These are phyloP conservation scores for Aspergillus tamarii DNA, from an alignment of 2,329 filamentous ascomycete genomes.

Conservation along the genomic window DNA sequence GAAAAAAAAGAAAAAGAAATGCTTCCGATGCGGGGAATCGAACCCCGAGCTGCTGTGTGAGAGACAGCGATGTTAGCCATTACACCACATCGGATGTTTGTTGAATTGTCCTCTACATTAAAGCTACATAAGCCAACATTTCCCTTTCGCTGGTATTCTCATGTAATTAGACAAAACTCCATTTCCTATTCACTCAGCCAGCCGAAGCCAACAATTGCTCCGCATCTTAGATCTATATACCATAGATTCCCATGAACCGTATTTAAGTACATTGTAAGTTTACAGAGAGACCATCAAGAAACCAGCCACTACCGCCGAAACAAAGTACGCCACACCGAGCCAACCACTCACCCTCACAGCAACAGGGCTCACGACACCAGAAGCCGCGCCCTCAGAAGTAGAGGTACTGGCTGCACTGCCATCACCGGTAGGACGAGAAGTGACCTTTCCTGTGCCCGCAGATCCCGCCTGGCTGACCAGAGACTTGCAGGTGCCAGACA, in stretches of 20 bases:
- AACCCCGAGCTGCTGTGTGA: slow-evolving; percentile 24
- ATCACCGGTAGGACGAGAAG: slow-evolving; percentile 35
- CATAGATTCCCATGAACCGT: neutral
- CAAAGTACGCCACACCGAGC: slow-evolving; percentile 48
- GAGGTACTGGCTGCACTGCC: slow-evolving; percentile 19
- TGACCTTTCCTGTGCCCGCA: slow-evolving; percentile 44
- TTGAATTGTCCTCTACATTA: neutral
- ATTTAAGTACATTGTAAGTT: neutral
- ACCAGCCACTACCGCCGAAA: slow-evolving; percentile 47
- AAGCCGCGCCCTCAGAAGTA: slow-evolving; percentile 39
- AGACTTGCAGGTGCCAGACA: slow-evolving; percentile 36
- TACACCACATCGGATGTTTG: slow-evolving; percentile 22
- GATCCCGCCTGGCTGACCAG: slow-evolving; percentile 45
- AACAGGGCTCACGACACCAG: slow-evolving; percentile 30
- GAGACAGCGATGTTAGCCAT: slow-evolving; percentile 24
- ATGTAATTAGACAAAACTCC: too few species aligned
- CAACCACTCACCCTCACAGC: slow-evolving; percentile 43
- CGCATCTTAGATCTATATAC: neutral
- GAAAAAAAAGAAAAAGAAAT: slow-evolving; percentile 2
- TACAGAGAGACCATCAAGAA: slow-evolving; percentile 53
- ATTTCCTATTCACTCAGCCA: neutral
- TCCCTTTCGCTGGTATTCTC: too few species aligned
- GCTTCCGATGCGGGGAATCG: slow-evolving; percentile 23
- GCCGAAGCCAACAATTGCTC: neutral
- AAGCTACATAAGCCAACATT: neutral